A percentile compares a stretch with the other conserved stretches of the same genome.
These are phyloP conservation scores for Colletotrichum cereale DNA, from an alignment of 2,329 filamentous ascomycete genomes.

Conservation along the genomic window DNA sequence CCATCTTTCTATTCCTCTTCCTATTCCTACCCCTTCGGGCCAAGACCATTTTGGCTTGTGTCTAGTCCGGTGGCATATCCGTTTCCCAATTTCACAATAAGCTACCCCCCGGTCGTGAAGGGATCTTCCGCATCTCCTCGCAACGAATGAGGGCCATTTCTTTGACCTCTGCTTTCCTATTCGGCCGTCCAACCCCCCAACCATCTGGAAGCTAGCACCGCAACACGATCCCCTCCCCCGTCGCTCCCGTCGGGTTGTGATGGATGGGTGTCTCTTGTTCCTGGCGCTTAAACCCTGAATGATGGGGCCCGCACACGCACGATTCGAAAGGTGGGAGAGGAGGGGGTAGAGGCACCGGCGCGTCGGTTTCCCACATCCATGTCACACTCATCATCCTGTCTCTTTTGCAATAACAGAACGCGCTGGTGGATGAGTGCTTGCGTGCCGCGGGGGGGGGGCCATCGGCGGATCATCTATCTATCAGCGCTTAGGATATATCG, in stretches of 20 bases:
- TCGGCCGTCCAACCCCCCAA: conserved; percentile 30
- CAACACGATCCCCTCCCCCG: conserved; percentile 2
- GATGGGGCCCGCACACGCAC: not conserved
- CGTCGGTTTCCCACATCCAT: not conserved
- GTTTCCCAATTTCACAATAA: conserved; percentile 36
- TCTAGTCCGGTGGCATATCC: not conserved
- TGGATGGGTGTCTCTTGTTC: conserved; percentile 33
- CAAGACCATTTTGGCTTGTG: not conserved
- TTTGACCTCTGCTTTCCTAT: conserved; percentile 42
- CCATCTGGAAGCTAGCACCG: conserved; percentile 6
- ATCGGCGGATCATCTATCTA: not conserved
- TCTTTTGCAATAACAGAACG: not conserved
- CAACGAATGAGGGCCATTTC: conserved; percentile 43
- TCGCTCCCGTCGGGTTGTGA: not conserved
- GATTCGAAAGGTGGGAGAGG: not conserved
- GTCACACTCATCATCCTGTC: not conserved
- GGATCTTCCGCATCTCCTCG: conserved; percentile 23
- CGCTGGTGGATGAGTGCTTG: not conserved
- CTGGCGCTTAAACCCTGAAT: conserved; percentile 29
- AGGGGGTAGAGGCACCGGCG: not conserved
- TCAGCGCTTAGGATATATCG: not conserved
- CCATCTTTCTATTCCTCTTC: not conserved
- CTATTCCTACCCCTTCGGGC: not conserved
- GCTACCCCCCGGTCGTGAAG: conserved; percentile 41
- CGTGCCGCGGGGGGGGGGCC: not conserved